Base-by-base conservation (phyloP, 2,329 filamentous ascomycete genomes). In the Rutstroemia sp. region DNA sequence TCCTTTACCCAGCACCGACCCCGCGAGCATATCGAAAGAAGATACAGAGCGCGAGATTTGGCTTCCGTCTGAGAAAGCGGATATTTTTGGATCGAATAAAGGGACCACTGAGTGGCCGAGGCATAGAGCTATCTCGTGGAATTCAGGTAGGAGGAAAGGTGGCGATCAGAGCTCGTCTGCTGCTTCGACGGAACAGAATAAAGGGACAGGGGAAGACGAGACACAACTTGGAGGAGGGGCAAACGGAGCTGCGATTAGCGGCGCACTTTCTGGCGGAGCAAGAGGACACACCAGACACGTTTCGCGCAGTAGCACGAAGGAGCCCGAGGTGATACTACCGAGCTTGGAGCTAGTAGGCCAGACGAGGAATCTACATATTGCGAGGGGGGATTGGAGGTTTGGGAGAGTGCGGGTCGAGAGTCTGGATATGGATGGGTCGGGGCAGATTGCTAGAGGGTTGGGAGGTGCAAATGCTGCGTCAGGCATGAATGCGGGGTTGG, bases 361-460 rank as follows among this genome's bases (percentile, higher is more conserved):
- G 25, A 50, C 39, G 5, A 77, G 44, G 45, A 53, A 62, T 48
- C 23, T 62, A 14, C 47, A 73, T 58, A 76, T 72, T 45, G 81
- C 82, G 2, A 72, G 73, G 3, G 74, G 72, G 54, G 92, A 97
- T 71, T 92, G 89, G 86, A 80, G 94, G 53, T 90, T 95, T 70
- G 88, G 87, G 46, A 77, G 77, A n/a, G 79, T 97, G 52, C 81
- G 79, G 54, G 82, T 96, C 44, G 85, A 92, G 70, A 89, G 88
- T 66, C 84, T 96, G 70, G 88, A 95, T 71, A 85, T 92, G 78
- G 75, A 77, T 48, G 62, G 69, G 3, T 19, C 65, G 63, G 52
- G 76, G 57, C 69, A 72, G 16, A 65, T 76, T 66, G 69, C 81
- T 71, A 68, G 81, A 71, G 70, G 79, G 69, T 62, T 77, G 70